phyloP scores from a whole-genome alignment of 768 basidiomycete species.

The Pleurotus cornucopiae region DNA sequence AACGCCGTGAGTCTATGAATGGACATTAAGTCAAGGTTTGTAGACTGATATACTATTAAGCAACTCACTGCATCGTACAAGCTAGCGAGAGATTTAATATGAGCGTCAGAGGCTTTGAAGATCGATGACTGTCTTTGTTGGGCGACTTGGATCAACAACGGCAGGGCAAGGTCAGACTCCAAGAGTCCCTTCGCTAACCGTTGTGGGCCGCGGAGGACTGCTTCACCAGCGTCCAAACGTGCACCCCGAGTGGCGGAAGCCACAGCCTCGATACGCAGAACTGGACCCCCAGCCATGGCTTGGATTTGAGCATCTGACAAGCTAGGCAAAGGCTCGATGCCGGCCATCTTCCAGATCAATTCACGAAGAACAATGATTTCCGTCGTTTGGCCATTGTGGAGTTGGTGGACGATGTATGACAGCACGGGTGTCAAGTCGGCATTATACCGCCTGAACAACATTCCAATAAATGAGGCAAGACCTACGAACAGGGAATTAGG shows the following conservation, averaged over 20 bases:
- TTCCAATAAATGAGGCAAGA: slow-evolving; percentile 89
- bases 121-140: slow-evolving; percentile 88
- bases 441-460: slow-evolving; percentile 83
- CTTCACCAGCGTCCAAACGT: slow-evolving; percentile 62
- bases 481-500: slow-evolving; percentile 37
- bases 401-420: slow-evolving; percentile 88
- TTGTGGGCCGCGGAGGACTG: slow-evolving; percentile 58
- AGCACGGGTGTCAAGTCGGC: slow-evolving; percentile 82
- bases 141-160: slow-evolving; percentile 87
- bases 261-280: slow-evolving; percentile 82
- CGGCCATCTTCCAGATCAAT: slow-evolving; percentile 93
- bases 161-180: slow-evolving; percentile 74
- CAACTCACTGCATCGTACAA: slow-evolving; percentile 82
- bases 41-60: neutral
- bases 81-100: slow-evolving; percentile 82
- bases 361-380: slow-evolving; percentile 92
- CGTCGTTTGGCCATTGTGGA: slow-evolving; percentile 76
- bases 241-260: slow-evolving; percentile 78
- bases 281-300: slow-evolving; percentile 89
- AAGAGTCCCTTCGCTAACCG: slow-evolving; percentile 62
- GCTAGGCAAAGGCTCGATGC: slow-evolving; percentile 86
- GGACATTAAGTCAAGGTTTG: neutral
- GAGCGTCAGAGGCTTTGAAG: slow-evolving; percentile 65
- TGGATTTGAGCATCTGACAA: slow-evolving; percentile 83
- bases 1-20: slow-evolving; percentile 79